Evolutionary conservation across 805 yeast species (phyloP).

Genomic region (Candida nonsorbophila): DNA sequence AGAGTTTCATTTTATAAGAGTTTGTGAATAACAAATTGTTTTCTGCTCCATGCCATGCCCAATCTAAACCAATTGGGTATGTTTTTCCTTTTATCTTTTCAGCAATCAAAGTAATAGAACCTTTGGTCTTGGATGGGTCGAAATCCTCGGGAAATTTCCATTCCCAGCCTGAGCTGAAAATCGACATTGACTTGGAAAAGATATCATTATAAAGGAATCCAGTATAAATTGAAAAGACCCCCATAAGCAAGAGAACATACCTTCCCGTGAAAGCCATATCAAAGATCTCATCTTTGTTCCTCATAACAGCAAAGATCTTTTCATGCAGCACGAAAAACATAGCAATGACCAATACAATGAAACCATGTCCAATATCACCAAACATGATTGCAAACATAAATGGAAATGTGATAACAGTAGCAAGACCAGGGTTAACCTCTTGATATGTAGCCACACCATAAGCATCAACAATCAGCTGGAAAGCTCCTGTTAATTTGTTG

Average conservation of each 20-base stretch:
- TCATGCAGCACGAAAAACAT: constrained; percentile 51
- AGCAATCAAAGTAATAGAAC: constrained; percentile 41
- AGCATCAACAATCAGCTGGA: constrained; percentile 70
- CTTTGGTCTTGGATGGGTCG: constrained; percentile 18
- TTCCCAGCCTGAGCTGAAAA: constrained; percentile 67
- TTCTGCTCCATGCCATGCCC: constrained; percentile 79
- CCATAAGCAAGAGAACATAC: constrained; percentile 66
- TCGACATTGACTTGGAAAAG: constrained; percentile 63
- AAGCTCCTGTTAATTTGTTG: constrained; percentile 64
- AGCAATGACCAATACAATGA: constrained; percentile 55
- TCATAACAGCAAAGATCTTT: constrained; percentile 43
- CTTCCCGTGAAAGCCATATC: constrained; percentile 75
- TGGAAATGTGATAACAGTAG: constrained; percentile 72
- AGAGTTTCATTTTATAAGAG: constrained; percentile 73
- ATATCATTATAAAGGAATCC: constrained; percentile 70
- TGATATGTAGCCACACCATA: constrained; percentile 72
- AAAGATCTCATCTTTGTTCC: constrained; percentile 64
- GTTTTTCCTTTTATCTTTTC: constrained; percentile 37
- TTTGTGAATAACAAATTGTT: constrained; percentile 64
- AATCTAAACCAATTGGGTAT: constrained; percentile 62
- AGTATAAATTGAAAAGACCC: constrained; percentile 66
- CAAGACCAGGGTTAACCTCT: constrained; percentile 72
- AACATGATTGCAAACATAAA: constrained; percentile 83
- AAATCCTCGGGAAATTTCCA: constrained; percentile 54
- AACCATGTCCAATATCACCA: constrained; percentile 80